Evolutionary conservation across 306 rosid species (phyloP).

Genomic region (Trifolium fragiferum): DNA sequence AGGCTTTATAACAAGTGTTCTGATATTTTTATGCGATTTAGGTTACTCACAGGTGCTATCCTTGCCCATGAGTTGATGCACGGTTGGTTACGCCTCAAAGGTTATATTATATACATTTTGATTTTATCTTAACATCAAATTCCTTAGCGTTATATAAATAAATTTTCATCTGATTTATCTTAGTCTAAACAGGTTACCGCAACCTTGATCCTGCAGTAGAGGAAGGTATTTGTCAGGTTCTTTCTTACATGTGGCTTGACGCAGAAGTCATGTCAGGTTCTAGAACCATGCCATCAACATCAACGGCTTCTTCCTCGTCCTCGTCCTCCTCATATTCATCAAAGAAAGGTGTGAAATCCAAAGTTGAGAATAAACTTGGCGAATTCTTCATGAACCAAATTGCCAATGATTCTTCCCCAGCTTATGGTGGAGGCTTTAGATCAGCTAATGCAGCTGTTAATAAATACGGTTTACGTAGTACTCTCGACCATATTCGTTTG

Average conservation of each 20-base stretch:
- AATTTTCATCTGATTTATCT: conserved; percentile 15
- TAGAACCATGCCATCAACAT: conserved; percentile 67
- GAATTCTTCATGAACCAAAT: conserved; percentile 90
- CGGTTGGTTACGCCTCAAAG: conserved; percentile 96
- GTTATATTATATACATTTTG: conserved; percentile 44
- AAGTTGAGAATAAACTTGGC: conserved; percentile 72
- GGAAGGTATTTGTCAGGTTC: conserved; percentile 97
- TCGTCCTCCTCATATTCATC: conserved; percentile 49
- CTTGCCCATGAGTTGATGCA: conserved; percentile 99
- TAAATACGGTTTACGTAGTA: conserved; percentile 69
- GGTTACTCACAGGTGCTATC: conserved; percentile 96
- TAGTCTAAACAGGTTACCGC: conserved; percentile 64
- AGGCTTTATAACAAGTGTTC: conserved; percentile 17
- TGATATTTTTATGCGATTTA: conserved; percentile 42
- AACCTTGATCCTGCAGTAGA: conserved; percentile 79
- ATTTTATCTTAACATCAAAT: conserved; percentile 25
- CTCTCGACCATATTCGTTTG: conserved; percentile 73
- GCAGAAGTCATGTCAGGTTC: conserved; percentile 80
- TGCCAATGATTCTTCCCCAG: conserved; percentile 76
- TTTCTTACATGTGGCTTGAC: conserved; percentile 95
- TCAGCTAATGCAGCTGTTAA: conserved; percentile 77
- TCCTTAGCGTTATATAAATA: background rate
- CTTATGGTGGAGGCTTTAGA: conserved; percentile 91
- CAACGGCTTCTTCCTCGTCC: conserved; percentile 59
- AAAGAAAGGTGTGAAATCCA: conserved; percentile 79